Evolutionary conservation across 2,329 filamentous ascomycete genomes (phyloP), one percentile per base, ranked within the genome.

Genomic region (Stenocarpella maydis): DNA sequence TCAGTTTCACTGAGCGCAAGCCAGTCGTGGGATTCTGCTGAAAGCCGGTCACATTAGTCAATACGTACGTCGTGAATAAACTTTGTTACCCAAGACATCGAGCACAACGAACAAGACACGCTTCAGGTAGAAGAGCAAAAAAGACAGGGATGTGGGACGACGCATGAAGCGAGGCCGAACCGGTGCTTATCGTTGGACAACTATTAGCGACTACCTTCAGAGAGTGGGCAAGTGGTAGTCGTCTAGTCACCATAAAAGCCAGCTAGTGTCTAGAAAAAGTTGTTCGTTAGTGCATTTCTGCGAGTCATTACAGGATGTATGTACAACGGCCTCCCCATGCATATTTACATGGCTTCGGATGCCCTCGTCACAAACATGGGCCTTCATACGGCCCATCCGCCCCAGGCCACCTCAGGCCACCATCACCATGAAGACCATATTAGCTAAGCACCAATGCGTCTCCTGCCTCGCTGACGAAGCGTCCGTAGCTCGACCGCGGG

Each of bases 301-400:
- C 53, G 43, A 58, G 31, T 49, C 65, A 49, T 37, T 24, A 50
- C 28, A 58, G 45, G 58, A 67, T 67, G 45, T 67, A 67, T 67
- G 31, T 67, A 67, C 52, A 49, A 31, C 21, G 52, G 21, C 53
- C 1, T 49, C 41, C 43, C 58, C 55, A 61, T 45, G 55, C 17
- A 63, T 49, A 49, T 28, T 9, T 49, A 31, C 52, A 49, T 58
- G 47, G 58, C 34, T 65, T 65, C 31, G 47, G 61, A 21, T 50
- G 17, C 47, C 34, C 17, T 53, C 21, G 24, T 28, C 47, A 49
- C 26, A 26, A 24, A 17, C 37, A 10, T 47, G 37, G 49, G 10
- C 41, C 43, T 19, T 39, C 14, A 24, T 6, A 24, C 10, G 7
- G 24, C 14, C 43, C 41, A 34, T 37, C 39, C n/a, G 28, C 50